phyloP scores from a whole-genome alignment of 2,329 filamentous ascomycete species.

The Hypomyces perniciosus region DNA sequence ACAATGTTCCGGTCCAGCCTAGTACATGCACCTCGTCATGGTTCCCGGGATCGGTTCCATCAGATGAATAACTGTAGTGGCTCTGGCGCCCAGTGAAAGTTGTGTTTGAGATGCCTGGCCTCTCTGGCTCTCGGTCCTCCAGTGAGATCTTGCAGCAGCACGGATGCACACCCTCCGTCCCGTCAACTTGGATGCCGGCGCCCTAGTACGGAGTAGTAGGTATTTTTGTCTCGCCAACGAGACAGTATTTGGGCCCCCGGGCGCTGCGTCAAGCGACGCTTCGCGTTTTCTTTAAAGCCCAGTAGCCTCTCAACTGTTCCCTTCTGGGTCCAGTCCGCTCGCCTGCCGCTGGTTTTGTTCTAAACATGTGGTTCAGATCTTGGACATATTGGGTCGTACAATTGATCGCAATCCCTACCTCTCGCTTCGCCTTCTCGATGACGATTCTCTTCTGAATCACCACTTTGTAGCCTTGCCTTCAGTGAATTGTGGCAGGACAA shows the following conservation, averaged over 20 bases:
- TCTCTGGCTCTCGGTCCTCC: conserved; percentile 17
- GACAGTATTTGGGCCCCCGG: conserved; percentile 17
- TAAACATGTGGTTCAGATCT: conserved; percentile 32
- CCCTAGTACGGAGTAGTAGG: conserved; percentile 20
- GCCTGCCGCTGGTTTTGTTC: conserved; percentile 29
- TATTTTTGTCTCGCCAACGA: conserved; percentile 13
- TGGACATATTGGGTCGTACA: conserved; percentile 32
- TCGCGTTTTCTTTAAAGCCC: conserved; percentile 8
- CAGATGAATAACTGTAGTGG: neutral
- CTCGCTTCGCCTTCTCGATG: conserved; percentile 19
- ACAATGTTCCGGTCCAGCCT: conserved; percentile 27
- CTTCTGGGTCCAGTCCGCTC: conserved; percentile 17
- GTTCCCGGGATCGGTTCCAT: conserved; percentile 6
- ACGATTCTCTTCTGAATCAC: conserved; percentile 9
- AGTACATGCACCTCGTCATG: conserved; percentile 9
- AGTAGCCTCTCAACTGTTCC: conserved; percentile 6
- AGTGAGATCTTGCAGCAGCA: conserved; percentile 26
- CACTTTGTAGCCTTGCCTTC: neutral
- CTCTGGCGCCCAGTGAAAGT: conserved; percentile 3
- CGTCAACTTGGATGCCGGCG: conserved; percentile 28
- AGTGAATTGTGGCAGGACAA: neutral
- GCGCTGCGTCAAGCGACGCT: conserved; percentile 10
- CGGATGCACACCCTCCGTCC: conserved; percentile 22
- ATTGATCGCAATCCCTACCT: conserved; percentile 23
- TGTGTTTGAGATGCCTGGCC: conserved; percentile 26